These are phyloP conservation scores for Phialophora macrospora DNA, from an alignment of 2,329 filamentous ascomycete species.

Conservation along the genomic window DNA sequence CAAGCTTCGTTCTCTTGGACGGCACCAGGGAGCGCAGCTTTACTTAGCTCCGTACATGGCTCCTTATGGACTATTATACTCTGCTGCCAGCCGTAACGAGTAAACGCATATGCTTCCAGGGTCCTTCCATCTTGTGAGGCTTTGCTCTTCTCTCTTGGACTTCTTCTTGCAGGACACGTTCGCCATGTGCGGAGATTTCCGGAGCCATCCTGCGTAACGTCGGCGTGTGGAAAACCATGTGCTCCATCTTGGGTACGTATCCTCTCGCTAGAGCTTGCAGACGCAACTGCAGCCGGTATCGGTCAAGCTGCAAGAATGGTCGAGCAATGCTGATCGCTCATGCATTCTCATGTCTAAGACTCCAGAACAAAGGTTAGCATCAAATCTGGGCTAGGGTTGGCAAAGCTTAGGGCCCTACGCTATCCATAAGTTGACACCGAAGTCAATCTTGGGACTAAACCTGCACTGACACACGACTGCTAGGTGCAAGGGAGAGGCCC, in stretches of 20 bases:
- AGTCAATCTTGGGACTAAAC: neutral
- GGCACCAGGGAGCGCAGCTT: neutral
- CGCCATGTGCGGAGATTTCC: neutral
- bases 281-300: slow-evolving; percentile 7
- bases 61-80: neutral
- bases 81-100: neutral
- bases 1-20: neutral
- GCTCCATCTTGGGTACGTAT: neutral
- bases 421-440: neutral
- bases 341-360: neutral
- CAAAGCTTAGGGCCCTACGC: neutral
- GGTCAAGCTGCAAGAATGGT: neutral
- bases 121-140: neutral
- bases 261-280: neutral
- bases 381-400: neutral
- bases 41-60: neutral
- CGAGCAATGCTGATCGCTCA: neutral
- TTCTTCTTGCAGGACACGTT: neutral
- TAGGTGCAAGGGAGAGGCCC: neutral
- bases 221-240: neutral
- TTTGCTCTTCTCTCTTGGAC: neutral
- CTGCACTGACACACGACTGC: slow-evolving; percentile 1
- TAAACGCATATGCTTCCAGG: neutral
- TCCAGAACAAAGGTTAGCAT: neutral
- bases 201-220: neutral